Base-by-base conservation (phyloP, 176 grass and related monocot genomes). In the Carex scoparia region DNA sequence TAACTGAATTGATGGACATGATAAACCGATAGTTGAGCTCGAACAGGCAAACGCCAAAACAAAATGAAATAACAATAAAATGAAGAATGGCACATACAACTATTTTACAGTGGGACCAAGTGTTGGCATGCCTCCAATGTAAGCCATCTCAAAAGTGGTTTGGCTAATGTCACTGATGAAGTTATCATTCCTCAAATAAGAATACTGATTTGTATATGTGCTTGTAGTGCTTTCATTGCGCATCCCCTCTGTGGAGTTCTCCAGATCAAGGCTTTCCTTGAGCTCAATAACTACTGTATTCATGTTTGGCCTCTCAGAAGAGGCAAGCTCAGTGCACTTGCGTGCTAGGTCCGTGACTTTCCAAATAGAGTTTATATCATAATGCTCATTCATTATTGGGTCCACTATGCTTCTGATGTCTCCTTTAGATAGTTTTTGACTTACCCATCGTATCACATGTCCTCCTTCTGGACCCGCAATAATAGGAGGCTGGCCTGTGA, bases 371-470 rank as follows among this genome's bases (percentile, higher is more conserved):
- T 94, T 94, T 4, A 89, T 33, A 10, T 90, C 78, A 57, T 87
- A 94, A 31, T 87, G 49, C 28, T 84, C 87, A 19, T 46, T 14
- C 81, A 94, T 79, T 6, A 66, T 88, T 48, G n/a, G 15, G 46
- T 94, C 89, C 0, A 73, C 67, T 1, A 94, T 32, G 10, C 78
- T 84, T 49, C 89, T 80, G 0, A 94, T 90, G 68, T 94, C 77
- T 19, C 91, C 89, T 64, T 37, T 76, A 15, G 46, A 68, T 2
- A 88, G 67, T 46, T 71, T 88, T 65, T 84, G 63, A 13, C 61
- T 33, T 37, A 85, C 89, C 78, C 92, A 89, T 44, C 86, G 70
- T 13, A 27, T 18, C 16, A 93, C 40, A 35, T 83, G 86, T 10
- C 23, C 61, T 6, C 67, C 88, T 37, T 30, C 81, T 31, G 13